Base-by-base conservation (phyloP, 2,329 filamentous ascomycete species). In the Sporothrix luriei region DNA sequence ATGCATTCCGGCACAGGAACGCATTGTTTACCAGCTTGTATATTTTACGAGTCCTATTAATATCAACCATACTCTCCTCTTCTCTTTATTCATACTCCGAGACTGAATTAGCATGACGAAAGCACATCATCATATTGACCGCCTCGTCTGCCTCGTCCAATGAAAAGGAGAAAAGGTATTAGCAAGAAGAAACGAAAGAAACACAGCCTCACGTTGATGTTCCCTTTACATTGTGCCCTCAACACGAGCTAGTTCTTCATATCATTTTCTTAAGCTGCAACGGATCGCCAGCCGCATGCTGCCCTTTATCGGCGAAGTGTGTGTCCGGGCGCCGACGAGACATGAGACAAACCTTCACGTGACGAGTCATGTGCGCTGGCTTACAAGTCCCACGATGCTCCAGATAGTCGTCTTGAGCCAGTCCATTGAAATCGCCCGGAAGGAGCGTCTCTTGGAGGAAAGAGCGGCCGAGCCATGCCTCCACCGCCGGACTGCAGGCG, bases 251-350 rank as follows among this genome's bases (percentile, higher is more conserved):
- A 21, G 19, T 59, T 40, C 40, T 59, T 40, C 40, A 21, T 21
- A 59, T 33, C 9, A 33, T 9, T 5, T 5, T 24, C n/a, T 43
- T 43, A 11, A 29, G n/a, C 4, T 61, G 11, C 7, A 21, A 62
- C 46, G 38, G 57, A 26, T 26, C 11, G 46, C 3, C 38, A 19
- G 57, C 57, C 57, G 40, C 57, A 38, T 11, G 38, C 38, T 26
- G 13, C 16, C 21, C 4, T 26, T 5, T 29, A 38, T 62, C 57
- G 57, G 57, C 40, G 38, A 46, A 26, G 38, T 10, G 33, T 43
- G 57, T 62, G 57, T 62, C 57, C 57, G 57, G 38, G 57, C 57
- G 13, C 57, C 57, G 57, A 62, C 43, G 11, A 5, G 43, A 11
- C 14, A 13, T 3, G 33, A 10, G 16, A 21, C 16, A 21, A 4